These are phyloP conservation scores for Sistotremastrum niveocremeum DNA, from an alignment of 768 basidiomycete species.

Conservation along the genomic window DNA sequence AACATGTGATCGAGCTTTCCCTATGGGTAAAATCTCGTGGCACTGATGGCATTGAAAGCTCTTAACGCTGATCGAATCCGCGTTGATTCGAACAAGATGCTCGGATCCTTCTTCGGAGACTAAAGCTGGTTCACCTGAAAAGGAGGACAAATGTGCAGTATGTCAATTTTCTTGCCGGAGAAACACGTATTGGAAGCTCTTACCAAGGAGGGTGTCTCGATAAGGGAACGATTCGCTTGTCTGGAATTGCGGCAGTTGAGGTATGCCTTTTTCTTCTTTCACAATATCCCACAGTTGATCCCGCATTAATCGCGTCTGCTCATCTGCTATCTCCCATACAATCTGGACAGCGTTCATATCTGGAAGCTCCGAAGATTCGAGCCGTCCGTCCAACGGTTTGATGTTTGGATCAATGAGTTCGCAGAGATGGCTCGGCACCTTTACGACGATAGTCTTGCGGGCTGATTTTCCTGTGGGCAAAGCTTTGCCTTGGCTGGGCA, in stretches of 20 bases:
- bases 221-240: conserved; percentile 3
- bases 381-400: neutral
- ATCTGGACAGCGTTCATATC: neutral
- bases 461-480: neutral
- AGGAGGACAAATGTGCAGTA: no score
- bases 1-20: conserved; percentile 3
- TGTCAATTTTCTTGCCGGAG: no score
- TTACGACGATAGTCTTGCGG: conserved; percentile 4
- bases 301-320: neutral
- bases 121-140: no score
- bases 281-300: conserved; percentile 1
- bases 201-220: neutral
- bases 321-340: conserved; percentile 3
- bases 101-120: no score
- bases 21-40: neutral
- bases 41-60: conserved; percentile 7
- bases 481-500: neutral
- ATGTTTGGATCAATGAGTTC: conserved; percentile 3
- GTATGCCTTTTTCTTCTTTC: neutral
- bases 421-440: conserved; percentile 2
- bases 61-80: no score
- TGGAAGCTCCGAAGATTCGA: neutral
- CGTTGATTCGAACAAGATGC: no score
- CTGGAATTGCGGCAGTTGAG: neutral
- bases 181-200: neutral